Evolutionary conservation across 495 filamentous ascomycete genomes (phyloP), one percentile per base, ranked within the genome.

Genomic region (Xylaria longipes): DNA sequence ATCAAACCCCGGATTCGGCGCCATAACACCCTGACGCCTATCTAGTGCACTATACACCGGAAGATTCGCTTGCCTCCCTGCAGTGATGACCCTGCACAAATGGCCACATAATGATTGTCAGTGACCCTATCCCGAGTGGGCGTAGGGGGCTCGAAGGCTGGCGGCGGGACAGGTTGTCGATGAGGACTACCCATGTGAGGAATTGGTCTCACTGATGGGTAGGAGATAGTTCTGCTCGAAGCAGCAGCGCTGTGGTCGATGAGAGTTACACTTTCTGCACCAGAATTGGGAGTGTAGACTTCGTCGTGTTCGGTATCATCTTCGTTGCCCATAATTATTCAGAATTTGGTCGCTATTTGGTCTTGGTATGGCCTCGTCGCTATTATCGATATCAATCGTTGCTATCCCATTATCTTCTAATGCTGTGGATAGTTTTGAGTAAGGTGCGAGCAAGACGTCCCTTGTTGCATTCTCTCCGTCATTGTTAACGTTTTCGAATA

Each of bases 361-460:
- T 27, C 63, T 56, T 15, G 39, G 56, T 15, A 61, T 29, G 1
- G 1, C 5, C 58, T 20, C 68, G 41, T 70, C 68, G 7, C 29
- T 48, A 70, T 70, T 70, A 2, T 63, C 68, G n/a, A 70, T 60
- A 41, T 70, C 29, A 1, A 70, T 62, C 0, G 7, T 43, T 41
- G 68, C 68, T 58, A 70, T 70, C 9, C 68, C 68, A 17, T 63
- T 70, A 1, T 70, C 56, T 0, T 70, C 68, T 35, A 70, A 70
- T 5, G 68, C 68, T 3, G 31, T 29, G 7, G 33, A 46, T 1
- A 63, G 35, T 50, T 35, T 50, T 2, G 68, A 48, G 15, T 45
- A 58, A 15, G 68, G 68, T 6, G 57, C 5, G 41, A 70, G 68
- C 41, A 70, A 48, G 6, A 70, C 48, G 22, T 61, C 54, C 20